Percentiles rank a stretch among this genome's conserved stretches.
Evolutionary conservation across 441 rosid species (phyloP).

Genomic region (Corymbia calophylla): DNA sequence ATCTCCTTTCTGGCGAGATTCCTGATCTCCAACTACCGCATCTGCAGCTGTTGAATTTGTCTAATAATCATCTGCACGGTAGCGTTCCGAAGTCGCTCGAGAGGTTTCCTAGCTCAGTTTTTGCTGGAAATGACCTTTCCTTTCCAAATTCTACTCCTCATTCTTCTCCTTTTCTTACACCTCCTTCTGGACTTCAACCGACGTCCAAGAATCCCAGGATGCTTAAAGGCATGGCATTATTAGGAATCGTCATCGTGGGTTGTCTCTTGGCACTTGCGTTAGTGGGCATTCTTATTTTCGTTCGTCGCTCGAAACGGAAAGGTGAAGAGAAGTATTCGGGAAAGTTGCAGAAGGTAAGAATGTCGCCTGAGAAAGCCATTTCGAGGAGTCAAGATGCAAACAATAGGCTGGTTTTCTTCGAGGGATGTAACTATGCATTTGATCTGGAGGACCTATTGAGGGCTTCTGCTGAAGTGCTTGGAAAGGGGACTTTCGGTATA

Average conservation of each 20-base stretch:
- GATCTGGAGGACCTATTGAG: background rate
- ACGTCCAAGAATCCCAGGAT: background rate
- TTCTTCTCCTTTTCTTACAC: constrained; percentile 10
- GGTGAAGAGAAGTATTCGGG: background rate
- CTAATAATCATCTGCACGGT: constrained; percentile 41
- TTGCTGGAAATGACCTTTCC: constrained; percentile 43
- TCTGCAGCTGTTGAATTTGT: constrained; percentile 34
- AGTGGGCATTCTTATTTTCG: background rate
- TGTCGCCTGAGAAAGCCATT: background rate
- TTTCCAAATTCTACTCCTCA: constrained; percentile 21
- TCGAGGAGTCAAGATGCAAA: background rate
- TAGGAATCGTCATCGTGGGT: background rate
- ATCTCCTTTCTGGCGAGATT: constrained; percentile 38
- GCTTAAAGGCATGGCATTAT: background rate
- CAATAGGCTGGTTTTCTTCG: background rate
- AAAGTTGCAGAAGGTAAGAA: background rate
- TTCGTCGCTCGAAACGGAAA: background rate
- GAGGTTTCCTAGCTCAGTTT: constrained; percentile 26
- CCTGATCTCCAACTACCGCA: constrained; percentile 32
- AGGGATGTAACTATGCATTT: background rate
- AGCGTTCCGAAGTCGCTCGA: constrained; percentile 35
- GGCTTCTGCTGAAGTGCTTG: background rate
- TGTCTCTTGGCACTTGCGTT: background rate
- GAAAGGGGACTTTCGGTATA: background rate
- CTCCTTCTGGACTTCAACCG: constrained; percentile 15